These are phyloP conservation scores for Odonthalia washingtoniensis DNA, from an alignment of 31 red algal genomes.

Conservation along the genomic window DNA sequence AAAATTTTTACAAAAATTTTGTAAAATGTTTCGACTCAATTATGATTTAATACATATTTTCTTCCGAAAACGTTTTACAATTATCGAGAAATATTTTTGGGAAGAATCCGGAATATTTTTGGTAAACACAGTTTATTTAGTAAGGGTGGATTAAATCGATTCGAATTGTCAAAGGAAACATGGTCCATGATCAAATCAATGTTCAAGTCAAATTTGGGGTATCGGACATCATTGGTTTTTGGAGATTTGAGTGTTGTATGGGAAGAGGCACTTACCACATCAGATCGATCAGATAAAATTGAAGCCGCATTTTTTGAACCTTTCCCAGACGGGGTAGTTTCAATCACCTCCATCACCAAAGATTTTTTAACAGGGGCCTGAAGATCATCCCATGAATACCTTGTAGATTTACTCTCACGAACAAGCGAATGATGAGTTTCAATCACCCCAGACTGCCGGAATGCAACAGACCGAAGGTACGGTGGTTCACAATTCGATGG, in stretches of 20 bases:
- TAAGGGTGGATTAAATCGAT: constrained; percentile 70
- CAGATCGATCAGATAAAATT: background rate
- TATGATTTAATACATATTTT: no score
- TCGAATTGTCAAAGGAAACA: constrained; percentile 56
- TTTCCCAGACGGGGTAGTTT: constrained; percentile 1
- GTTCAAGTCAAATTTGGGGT: constrained; percentile 86
- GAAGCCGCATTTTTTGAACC: background rate
- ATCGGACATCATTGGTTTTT: constrained; percentile 44
- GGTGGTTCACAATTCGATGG: constrained; percentile 95
- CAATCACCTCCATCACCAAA: constrained; percentile 90
- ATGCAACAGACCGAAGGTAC: constrained; percentile 84
- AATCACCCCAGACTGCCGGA: constrained; percentile 88
- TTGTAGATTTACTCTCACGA: constrained; percentile 79
- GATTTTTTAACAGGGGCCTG: constrained; percentile 78
- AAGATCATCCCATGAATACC: constrained; percentile 99
- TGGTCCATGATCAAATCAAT: constrained; percentile 85
- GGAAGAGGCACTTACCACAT: background rate
- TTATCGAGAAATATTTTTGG: no score
- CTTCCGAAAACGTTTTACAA: no score
- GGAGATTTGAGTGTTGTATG: background rate
- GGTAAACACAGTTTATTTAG: no score
- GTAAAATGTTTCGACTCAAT: no score
- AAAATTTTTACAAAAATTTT: no score
- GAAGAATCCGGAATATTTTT: no score
- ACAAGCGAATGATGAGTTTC: constrained; percentile 93